Percentiles rank a stretch among this genome's conserved stretches.
Conservation (phyloP, 306 rosid genomes). For the Comarum palustre region DNA sequence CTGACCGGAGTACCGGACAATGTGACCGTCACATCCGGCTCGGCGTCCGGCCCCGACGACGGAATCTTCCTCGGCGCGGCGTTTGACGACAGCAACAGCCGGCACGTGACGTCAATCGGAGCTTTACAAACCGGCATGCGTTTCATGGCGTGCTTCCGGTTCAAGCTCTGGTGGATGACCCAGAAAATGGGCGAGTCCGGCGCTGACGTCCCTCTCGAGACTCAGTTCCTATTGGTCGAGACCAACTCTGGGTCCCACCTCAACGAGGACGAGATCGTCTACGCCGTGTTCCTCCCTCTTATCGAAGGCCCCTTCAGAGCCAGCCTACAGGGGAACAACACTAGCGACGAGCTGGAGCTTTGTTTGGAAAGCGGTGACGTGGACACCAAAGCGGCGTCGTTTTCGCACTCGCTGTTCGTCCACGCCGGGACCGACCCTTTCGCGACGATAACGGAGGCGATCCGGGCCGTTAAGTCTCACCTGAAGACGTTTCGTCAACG, state of each 20-base stretch:
- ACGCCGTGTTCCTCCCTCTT: slow-evolving; percentile 76
- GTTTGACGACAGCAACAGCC: slow-evolving; percentile 46
- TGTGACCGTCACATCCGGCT: slow-evolving; percentile 59
- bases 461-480: slow-evolving; percentile 49
- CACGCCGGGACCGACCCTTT: slow-evolving; percentile 80
- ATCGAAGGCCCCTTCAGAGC: slow-evolving; percentile 74
- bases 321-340: slow-evolving; percentile 68
- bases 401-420: slow-evolving; percentile 47
- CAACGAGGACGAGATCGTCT: slow-evolving; percentile 41
- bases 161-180: slow-evolving; percentile 98
- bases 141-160: slow-evolving; percentile 78
- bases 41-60: slow-evolving; percentile 52
- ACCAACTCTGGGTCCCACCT: slow-evolving; percentile 68
- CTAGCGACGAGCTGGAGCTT: slow-evolving; percentile 55
- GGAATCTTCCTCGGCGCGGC: slow-evolving; percentile 65
- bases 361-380: slow-evolving; percentile 82
- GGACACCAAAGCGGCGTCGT: slow-evolving; percentile 59
- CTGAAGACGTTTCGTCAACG: slow-evolving; percentile 69
- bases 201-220: slow-evolving; percentile 68
- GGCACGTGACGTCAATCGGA: slow-evolving; percentile 66
- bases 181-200: slow-evolving; percentile 86
- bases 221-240: slow-evolving; percentile 76
- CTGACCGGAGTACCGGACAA: slow-evolving; percentile 67
- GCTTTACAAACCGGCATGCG: slow-evolving; percentile 44
- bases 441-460: slow-evolving; percentile 48